Evolutionary conservation across 2,329 filamentous ascomycete species (phyloP).

Genomic region (Metarhizium brunneum): DNA sequence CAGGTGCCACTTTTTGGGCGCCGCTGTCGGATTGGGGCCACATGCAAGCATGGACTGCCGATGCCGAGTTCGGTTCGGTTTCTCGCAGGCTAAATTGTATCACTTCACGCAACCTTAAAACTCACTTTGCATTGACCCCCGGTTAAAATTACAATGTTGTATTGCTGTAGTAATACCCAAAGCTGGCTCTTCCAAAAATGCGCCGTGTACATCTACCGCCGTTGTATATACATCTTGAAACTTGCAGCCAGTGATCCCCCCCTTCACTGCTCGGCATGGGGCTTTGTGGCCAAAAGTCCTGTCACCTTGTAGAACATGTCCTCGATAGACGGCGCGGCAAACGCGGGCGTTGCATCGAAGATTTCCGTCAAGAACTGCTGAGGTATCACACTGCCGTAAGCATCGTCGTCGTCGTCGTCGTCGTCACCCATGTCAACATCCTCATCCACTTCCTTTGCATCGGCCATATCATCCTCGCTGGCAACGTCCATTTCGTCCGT

Average conservation of each 20-base stretch:
- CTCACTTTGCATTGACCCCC: neutral
- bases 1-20: neutral
- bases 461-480: conserved; percentile 30
- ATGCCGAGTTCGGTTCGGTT: neutral
- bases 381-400: conserved; percentile 51
- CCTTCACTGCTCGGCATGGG: conserved; percentile 1
- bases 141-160: neutral
- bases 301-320: conserved; percentile 70
- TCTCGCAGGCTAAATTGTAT: neutral
- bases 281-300: conserved; percentile 45
- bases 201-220: neutral
- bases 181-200: neutral
- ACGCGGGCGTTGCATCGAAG: conserved; percentile 60
- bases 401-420: conserved; percentile 25
- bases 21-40: neutral
- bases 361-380: conserved; percentile 60
- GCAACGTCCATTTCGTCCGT: conserved; percentile 32
- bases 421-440: conserved; percentile 32
- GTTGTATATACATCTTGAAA: conserved; percentile 1
- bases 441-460: conserved; percentile 31
- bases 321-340: conserved; percentile 61
- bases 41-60: neutral
- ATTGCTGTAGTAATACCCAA: neutral
- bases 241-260: neutral
- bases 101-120: neutral